A percentile compares a stretch with the other conserved stretches of the same genome.
These are phyloP conservation scores for Nannochloropsis oceanica DNA, from an alignment of 108 stramenopile species.

Conservation along the genomic window DNA sequence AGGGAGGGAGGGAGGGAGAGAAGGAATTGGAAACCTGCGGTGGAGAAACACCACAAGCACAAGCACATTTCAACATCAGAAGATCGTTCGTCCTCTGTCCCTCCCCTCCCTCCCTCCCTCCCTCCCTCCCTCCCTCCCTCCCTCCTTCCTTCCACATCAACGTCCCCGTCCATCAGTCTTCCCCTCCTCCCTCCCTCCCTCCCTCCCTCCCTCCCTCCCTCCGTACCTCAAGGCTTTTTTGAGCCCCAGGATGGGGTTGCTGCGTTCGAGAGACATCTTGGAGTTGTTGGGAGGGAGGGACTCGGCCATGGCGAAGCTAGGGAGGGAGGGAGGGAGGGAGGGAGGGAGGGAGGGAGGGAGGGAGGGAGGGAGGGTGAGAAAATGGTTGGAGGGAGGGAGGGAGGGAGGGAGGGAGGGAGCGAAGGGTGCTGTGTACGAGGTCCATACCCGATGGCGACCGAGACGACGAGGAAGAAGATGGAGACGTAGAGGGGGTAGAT, in stretches of 20 bases:
- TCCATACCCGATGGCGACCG: background rate
- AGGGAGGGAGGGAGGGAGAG: background rate
- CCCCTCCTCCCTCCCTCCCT: too few relatives aligned
- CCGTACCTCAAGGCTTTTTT: background rate
- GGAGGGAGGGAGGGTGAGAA: background rate
- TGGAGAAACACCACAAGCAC: too few relatives aligned
- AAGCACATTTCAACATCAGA: too few relatives aligned
- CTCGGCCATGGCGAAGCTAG: background rate
- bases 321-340: background rate
- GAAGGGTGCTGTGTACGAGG: background rate
- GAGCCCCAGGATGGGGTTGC: background rate
- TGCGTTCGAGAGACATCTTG: background rate
- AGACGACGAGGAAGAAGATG: background rate
- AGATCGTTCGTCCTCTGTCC: too few relatives aligned
- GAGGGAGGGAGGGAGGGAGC: background rate
- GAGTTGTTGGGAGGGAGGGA: background rate
- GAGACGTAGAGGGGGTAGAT: background rate
- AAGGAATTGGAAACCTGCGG: too few relatives aligned
- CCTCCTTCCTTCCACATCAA: background rate
- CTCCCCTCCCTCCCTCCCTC: background rate
- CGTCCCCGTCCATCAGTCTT: too few relatives aligned
- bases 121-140: background rate
- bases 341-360: background rate
- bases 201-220: background rate
- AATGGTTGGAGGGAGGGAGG: background rate